A percentile compares a stretch with the other conserved stretches of the same genome.
These are phyloP conservation scores for Chrysopogon serrulatus DNA, from an alignment of 176 grass and related monocot species.

Conservation along the genomic window DNA sequence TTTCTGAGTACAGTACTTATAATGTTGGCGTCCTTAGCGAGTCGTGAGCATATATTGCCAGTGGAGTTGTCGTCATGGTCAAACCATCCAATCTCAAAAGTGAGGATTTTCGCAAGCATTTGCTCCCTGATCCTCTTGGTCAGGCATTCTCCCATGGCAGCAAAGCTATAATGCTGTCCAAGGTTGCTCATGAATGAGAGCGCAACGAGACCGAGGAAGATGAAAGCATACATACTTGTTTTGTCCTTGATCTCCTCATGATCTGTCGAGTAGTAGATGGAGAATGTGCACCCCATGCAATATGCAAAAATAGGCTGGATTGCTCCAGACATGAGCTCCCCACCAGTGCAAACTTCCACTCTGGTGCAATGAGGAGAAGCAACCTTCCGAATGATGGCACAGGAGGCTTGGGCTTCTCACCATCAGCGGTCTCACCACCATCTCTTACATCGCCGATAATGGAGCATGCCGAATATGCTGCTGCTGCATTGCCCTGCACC, in stretches of 20 bases:
- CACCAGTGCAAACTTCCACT: constrained; percentile 66
- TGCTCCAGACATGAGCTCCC: constrained; percentile 30
- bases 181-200: constrained; percentile 59
- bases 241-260: not conserved
- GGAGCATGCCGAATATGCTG: not conserved
- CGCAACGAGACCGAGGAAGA: not conserved
- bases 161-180: constrained; percentile 87
- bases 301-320: not conserved
- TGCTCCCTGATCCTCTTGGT: constrained; percentile 79
- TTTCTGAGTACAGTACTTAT: not conserved
- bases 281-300: not conserved
- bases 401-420: constrained; percentile 24
- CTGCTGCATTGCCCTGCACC: constrained; percentile 32
- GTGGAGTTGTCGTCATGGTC: not conserved
- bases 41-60: not conserved
- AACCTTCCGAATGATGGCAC: constrained; percentile 70
- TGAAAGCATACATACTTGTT: not conserved
- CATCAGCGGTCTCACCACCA: not conserved
- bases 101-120: constrained; percentile 79
- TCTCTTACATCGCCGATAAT: constrained; percentile 25
- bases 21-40: not conserved
- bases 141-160: constrained; percentile 82
- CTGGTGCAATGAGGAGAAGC: constrained; percentile 69
- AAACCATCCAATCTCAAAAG: constrained; percentile 79
- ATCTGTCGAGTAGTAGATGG: not conserved